phyloP scores from a whole-genome alignment of 306 rosid genomes.

The Castanea crenata region DNA sequence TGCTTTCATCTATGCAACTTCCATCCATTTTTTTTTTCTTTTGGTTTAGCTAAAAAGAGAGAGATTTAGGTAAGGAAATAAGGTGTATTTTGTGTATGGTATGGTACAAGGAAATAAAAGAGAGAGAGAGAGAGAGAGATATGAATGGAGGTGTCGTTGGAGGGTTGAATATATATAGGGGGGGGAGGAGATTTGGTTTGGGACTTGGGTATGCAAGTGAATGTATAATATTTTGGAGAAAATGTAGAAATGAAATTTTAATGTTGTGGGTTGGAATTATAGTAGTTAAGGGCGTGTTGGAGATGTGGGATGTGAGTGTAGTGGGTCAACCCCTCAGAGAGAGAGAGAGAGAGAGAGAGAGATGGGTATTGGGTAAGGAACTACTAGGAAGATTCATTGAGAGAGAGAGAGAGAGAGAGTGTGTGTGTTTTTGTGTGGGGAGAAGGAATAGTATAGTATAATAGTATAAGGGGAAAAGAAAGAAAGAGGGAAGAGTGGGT shows the following conservation, averaged over 20 bases:
- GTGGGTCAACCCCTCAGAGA: slow-evolving; percentile 58
- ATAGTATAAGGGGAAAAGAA: neutral
- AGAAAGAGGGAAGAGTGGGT: slow-evolving; percentile 18
- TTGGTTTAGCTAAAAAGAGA: neutral
- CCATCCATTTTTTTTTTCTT: slow-evolving; percentile 54
- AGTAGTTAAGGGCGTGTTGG: slow-evolving; percentile 20
- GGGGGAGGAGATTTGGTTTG: neutral
- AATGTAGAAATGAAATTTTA: too few species aligned
- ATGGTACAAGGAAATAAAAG: neutral
- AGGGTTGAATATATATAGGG: slow-evolving; percentile 58
- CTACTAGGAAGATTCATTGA: slow-evolving; percentile 74
- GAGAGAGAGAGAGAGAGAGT: slow-evolving; percentile 6
- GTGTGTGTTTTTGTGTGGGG: neutral
- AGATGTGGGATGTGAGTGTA: slow-evolving; percentile 46
- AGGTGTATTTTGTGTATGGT: slow-evolving; percentile 19
- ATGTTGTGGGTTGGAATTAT: neutral
- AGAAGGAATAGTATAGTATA: slow-evolving; percentile 15
- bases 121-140: slow-evolving; percentile 17
- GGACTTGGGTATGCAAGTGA: neutral
- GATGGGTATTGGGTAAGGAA: slow-evolving; percentile 29
- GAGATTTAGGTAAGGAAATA: neutral
- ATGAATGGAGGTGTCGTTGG: slow-evolving; percentile 36
- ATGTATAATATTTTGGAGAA: neutral
- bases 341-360: slow-evolving; percentile 15
- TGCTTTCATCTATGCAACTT: slow-evolving; percentile 68